Evolutionary conservation across 208 protist genomes (phyloP).

Genomic region (Acanthamoeba triangularis): DNA sequence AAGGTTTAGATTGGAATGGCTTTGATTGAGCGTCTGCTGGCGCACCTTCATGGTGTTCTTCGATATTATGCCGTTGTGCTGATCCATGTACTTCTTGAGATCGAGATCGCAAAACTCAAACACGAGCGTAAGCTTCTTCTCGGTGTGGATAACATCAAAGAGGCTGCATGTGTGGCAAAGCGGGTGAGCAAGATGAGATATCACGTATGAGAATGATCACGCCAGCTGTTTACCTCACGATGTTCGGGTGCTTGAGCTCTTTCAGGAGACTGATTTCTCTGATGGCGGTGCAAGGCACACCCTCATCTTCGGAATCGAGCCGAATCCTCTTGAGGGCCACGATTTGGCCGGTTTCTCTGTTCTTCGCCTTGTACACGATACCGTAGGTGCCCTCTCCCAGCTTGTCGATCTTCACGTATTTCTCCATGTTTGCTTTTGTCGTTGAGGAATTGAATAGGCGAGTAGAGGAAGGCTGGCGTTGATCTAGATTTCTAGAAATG

Average conservation of each 20-base stretch:
- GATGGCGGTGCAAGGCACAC: conserved; percentile 94
- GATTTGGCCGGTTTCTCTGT: conserved; percentile 89
- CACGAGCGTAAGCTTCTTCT: conserved; percentile 90
- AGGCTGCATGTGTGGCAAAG: conserved; percentile 75
- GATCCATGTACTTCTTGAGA: conserved; percentile 92
- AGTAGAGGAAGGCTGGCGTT: neutral
- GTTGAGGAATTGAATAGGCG: no score
- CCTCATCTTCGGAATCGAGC: conserved; percentile 93
- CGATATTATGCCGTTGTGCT: conserved; percentile 6
- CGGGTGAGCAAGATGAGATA: neutral
- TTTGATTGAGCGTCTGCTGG: neutral
- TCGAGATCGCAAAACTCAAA: conserved; percentile 94
- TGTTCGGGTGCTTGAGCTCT: conserved; percentile 92
- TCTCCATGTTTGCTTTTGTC: conserved; percentile 78
- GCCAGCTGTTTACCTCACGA: conserved; percentile 86
- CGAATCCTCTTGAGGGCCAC: conserved; percentile 94
- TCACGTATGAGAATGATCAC: no score
- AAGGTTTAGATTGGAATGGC: no score
- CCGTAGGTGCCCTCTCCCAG: conserved; percentile 90
- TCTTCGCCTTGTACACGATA: conserved; percentile 89
- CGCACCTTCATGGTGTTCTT: conserved; percentile 71
- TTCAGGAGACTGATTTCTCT: conserved; percentile 94
- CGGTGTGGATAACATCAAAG: conserved; percentile 91
- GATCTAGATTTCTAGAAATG: conserved; percentile 5
- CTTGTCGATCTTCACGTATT: conserved; percentile 88